phyloP scores from a whole-genome alignment of 2,329 filamentous ascomycete genomes.

The Albophoma yamanashiensis region DNA sequence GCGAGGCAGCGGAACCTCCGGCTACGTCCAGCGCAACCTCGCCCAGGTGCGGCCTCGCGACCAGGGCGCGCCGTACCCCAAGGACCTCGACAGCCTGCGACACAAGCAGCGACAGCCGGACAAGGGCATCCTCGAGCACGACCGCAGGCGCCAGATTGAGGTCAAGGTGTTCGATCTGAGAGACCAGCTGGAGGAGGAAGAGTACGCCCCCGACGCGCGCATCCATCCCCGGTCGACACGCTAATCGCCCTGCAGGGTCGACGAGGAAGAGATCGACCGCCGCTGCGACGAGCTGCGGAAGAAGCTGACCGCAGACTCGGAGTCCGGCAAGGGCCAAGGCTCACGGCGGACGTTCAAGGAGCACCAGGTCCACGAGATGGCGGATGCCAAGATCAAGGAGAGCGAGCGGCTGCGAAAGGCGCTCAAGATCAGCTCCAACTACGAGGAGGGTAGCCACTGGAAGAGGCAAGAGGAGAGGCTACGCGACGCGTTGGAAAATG shows the following conservation, averaged over 20 bases:
- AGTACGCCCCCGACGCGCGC: conserved; percentile 32
- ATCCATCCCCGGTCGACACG: neutral
- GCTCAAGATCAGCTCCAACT: conserved; percentile 75
- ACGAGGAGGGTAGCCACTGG: conserved; percentile 81
- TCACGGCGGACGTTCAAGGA: conserved; percentile 58
- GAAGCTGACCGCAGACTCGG: conserved; percentile 28
- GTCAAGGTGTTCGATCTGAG: conserved; percentile 86
- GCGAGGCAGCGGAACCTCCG: conserved; percentile 88
- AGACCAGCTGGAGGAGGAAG: conserved; percentile 86
- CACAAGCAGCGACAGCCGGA: conserved; percentile 80
- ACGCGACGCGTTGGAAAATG: conserved; percentile 31
- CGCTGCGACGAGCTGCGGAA: conserved; percentile 30
- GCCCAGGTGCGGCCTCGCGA: conserved; percentile 82
- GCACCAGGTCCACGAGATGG: conserved; percentile 93
- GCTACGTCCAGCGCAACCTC: conserved; percentile 93
- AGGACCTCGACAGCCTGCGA: conserved; percentile 56
- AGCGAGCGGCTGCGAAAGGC: conserved; percentile 80
- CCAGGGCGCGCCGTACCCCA: conserved; percentile 64
- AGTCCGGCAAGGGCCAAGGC: conserved; percentile 19
- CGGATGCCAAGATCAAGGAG: conserved; percentile 92
- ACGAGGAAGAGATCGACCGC: conserved; percentile 85
- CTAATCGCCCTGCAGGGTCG: conserved; percentile 39
- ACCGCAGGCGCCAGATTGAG: conserved; percentile 82
- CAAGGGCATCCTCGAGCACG: conserved; percentile 86
- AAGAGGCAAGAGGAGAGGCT: conserved; percentile 67